phyloP scores from a whole-genome alignment of 345 rosid genomes.

The Syzygium grande region DNA sequence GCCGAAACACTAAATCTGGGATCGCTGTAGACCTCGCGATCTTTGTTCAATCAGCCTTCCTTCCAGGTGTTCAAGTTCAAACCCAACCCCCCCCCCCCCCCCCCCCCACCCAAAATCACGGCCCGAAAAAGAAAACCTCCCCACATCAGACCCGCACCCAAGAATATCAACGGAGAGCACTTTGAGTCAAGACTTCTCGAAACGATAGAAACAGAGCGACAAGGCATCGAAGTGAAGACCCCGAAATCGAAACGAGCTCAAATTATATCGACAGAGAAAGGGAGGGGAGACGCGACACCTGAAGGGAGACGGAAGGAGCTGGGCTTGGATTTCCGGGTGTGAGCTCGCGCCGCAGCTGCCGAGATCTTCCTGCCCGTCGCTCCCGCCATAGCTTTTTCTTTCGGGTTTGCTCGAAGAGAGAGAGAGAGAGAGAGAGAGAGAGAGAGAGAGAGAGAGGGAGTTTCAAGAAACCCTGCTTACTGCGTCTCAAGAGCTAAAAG shows the following conservation, averaged over 20 bases:
- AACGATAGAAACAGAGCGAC: too few species aligned
- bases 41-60: too few species aligned
- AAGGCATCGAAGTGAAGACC: too few species aligned
- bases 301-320: slow-evolving; percentile 3
- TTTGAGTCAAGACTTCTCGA: too few species aligned
- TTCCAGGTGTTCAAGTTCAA: too few species aligned
- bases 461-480: neutral
- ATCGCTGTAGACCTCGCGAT: neutral
- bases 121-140: too few species aligned
- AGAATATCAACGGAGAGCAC: too few species aligned
- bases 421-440: neutral
- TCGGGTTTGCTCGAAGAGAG: neutral
- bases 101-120: too few species aligned
- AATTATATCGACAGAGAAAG: neutral
- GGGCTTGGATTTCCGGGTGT: slow-evolving; percentile 10
- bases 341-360: slow-evolving; percentile 16
- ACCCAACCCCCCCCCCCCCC: too few species aligned
- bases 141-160: too few species aligned
- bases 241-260: neutral
- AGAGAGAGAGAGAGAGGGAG: too few species aligned
- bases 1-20: neutral
- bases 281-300: neutral
- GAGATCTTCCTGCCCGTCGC: slow-evolving; percentile 10
- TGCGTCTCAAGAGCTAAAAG: neutral
- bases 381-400: slow-evolving; percentile 6